Base-by-base conservation (phyloP, 2,329 filamentous ascomycete species). In the Chaetomiaceae sp. region DNA sequence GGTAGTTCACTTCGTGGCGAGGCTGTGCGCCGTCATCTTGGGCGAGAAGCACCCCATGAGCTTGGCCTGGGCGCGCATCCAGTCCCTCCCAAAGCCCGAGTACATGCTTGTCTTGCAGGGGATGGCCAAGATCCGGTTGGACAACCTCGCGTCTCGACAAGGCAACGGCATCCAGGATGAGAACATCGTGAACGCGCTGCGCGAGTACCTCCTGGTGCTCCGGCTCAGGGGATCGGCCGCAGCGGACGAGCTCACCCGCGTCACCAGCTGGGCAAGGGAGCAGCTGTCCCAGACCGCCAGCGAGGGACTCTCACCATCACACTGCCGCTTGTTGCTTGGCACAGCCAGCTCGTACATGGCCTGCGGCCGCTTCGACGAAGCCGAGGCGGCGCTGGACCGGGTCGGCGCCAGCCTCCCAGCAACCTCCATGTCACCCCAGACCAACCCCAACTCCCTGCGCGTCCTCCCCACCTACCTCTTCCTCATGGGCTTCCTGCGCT, bases 261-360 rank as follows among this genome's bases (percentile, higher is more conserved):
- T 55, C n/a, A 52, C 50, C 2, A n/a, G 23, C n/a, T 35, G 27
- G 14, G 47, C 25, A 4, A 30, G 33, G 13, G 21, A 47, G 31
- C 37, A 50, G 16, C 13, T 56, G 2, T 39, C 25, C 9, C 30
- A 35, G 14, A n/a, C 27, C n/a, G n/a, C n/a, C 20, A 34, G 25
- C 14, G 16, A 38, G 14, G 19, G 37, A 21, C 27, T 56, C 10
- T 21, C 48, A 5, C 19, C 44, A 17, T 21, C 54, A 2, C 47
- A 57, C 17, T 53, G 42, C 33, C 50, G 55, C 40, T 34, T 57
- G 12, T 50, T 58, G 3, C 43, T 58, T 14, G 53, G 55, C 23
- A 52, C 55, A 6, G 44, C 52, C 3, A 55, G 30, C 12, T 38
- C 42, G 7, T 50, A 51, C 47, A 51, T 57, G 27, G 37, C 44